Evolutionary conservation across 495 filamentous ascomycete species (phyloP), one percentile per base, ranked within the genome.

Genomic region (Choiromyces venosus): DNA sequence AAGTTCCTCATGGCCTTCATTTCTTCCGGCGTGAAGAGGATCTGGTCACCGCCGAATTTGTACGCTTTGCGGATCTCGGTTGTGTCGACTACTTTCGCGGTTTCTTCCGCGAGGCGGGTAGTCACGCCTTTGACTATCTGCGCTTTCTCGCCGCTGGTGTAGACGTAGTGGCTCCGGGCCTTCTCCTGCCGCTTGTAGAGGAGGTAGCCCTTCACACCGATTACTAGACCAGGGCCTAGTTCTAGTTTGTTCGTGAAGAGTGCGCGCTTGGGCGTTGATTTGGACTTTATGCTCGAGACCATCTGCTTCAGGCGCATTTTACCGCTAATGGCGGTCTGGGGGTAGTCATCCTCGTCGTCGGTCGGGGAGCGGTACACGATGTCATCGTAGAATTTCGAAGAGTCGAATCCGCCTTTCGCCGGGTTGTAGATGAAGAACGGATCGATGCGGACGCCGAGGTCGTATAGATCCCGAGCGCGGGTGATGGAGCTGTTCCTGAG

Each of bases 391-490:
- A 98, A 99, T 74, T 91, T 93, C 56, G 88, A 85, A 21, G 91
- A 84, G 79, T 97, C 91, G 79, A 99, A 99, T 61, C 89, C 87
- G 65, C 89, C 87, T 10, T 74, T 74, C 80, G 89, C 87, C 3
- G 87, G 87, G 16, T 85, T 86, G 12, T 92, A 92, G 69, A 99
- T 94, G 4, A 95, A 94, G 78, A 98, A 98, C 2, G 98, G 87
- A 79, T 98, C 95, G 71, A 99, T 96, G 8, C 87, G 89, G 16
- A 97, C 93, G 12, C 94, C 94, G 9, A 98, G 85, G 80, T 99
- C 96, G 77, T 98, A 97, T 9, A 99, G 82, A 85, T 99, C 96
- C 80, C 95, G 95, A 36, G 95, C 96, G 44, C 93, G 88, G 4
- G 93, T 92, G 10, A 92, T 90, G 4, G 96, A 91, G 29, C 90